Evolutionary conservation across 352 stramenopile genomes (phyloP).

Genomic region (Hyaloperonospora brassicae): DNA sequence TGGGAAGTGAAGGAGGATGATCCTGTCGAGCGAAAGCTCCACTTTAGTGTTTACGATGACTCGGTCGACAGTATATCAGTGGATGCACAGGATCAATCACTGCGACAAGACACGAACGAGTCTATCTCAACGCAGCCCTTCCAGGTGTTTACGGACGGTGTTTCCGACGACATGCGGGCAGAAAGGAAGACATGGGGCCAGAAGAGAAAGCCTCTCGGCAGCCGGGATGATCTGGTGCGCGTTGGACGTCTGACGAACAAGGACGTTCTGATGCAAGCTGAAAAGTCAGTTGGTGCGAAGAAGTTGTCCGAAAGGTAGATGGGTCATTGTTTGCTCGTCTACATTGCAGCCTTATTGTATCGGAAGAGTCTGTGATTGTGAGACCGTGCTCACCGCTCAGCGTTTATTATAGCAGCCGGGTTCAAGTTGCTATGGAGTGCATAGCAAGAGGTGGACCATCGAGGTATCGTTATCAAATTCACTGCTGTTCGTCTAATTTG

Average conservation of each 20-base stretch:
- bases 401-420: conserved; percentile 21
- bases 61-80: conserved; percentile 58
- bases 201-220: conserved; percentile 54
- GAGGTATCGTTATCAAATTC: conserved; percentile 32
- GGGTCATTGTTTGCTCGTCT: conserved; percentile 8
- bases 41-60: conserved; percentile 80
- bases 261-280: conserved; percentile 58
- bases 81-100: conserved; percentile 42
- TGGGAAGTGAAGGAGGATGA: conserved; percentile 51
- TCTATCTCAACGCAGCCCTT: conserved; percentile 32
- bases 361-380: conserved; percentile 13
- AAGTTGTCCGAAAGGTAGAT: conserved; percentile 37
- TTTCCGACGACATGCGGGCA: conserved; percentile 12
- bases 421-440: conserved; percentile 17
- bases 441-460: conserved; percentile 23
- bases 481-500: conserved; percentile 9
- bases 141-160: conserved; percentile 45
- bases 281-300: conserved; percentile 23
- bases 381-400: conserved; percentile 23
- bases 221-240: conserved; percentile 58
- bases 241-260: conserved; percentile 64
- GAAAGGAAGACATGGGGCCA: conserved; percentile 28
- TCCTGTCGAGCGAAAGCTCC: conserved; percentile 71
- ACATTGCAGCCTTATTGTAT: conserved; percentile 13
- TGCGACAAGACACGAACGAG: conserved; percentile 36